Conservation (phyloP, 2,329 filamentous ascomycete genomes). For the Dactylonectria estremocensis region DNA sequence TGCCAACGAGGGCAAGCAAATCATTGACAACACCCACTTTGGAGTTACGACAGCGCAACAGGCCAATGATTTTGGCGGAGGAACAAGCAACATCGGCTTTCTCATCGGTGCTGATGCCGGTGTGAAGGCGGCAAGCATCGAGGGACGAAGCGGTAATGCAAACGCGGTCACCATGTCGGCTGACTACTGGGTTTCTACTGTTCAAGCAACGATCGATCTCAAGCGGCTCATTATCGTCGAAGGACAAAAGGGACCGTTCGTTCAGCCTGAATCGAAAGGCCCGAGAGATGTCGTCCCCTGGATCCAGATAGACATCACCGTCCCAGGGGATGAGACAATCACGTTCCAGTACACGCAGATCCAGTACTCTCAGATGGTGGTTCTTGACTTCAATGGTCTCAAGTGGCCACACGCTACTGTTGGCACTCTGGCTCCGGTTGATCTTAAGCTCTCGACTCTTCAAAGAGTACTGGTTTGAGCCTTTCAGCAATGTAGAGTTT, state of each 20-base stretch:
- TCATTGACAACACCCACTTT: background rate
- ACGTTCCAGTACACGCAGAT: slow-evolving; percentile 47
- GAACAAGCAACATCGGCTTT: background rate
- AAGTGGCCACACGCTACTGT: slow-evolving; percentile 39
- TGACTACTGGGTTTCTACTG: background rate
- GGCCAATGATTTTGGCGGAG: background rate
- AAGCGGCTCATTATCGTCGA: too few relatives aligned
- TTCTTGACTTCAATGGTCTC: slow-evolving; percentile 31
- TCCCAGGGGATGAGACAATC: slow-evolving; percentile 32
- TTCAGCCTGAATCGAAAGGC: background rate
- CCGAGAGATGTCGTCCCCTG: slow-evolving; percentile 34
- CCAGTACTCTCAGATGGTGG: slow-evolving; percentile 53
- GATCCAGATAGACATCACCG: slow-evolving; percentile 30
- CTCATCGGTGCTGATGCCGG: background rate
- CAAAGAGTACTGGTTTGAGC: too few relatives aligned
- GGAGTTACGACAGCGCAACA: background rate
- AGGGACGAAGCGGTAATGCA: background rate
- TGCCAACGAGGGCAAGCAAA: background rate
- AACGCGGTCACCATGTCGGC: background rate
- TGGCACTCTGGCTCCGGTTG: slow-evolving; percentile 34
- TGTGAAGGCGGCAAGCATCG: background rate
- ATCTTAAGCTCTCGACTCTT: too few relatives aligned
- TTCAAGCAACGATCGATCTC: too few relatives aligned
- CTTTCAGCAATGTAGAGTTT: too few relatives aligned
- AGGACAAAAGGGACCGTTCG: too few relatives aligned